Percentiles rank a stretch among this genome's conserved stretches.
Conservation (phyloP, 768 basidiomycete genomes). For the Xerocomus potaroensis region DNA sequence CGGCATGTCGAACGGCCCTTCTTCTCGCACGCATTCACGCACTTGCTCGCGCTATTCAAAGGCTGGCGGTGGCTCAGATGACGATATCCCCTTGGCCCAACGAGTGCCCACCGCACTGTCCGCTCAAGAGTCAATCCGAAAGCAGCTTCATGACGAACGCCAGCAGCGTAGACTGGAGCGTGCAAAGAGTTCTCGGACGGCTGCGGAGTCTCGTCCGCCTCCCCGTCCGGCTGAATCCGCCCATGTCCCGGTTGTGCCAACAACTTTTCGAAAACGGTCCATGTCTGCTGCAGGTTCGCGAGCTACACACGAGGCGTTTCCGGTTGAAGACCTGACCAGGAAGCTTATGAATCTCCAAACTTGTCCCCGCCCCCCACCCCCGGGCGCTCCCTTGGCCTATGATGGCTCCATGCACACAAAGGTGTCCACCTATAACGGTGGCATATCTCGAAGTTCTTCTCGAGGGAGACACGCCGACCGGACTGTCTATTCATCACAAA, state of each 20-base stretch:
- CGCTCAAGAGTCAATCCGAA: slow-evolving; percentile 77
- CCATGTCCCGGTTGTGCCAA: slow-evolving; percentile 34
- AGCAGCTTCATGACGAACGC: slow-evolving; percentile 65
- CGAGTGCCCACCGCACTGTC: slow-evolving; percentile 78
- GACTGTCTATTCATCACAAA: slow-evolving; percentile 16
- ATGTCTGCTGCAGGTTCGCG: slow-evolving; percentile 28
- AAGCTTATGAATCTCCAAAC: slow-evolving; percentile 53
- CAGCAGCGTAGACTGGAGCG: slow-evolving; percentile 53
- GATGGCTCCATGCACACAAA: slow-evolving; percentile 9
- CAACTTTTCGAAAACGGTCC: slow-evolving; percentile 35
- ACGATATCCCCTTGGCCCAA: slow-evolving; percentile 81
- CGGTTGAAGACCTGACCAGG: slow-evolving; percentile 54
- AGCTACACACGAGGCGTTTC: slow-evolving; percentile 40
- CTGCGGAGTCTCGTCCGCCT: slow-evolving; percentile 18
- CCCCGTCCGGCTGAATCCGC: slow-evolving; percentile 9
- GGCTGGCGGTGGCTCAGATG: slow-evolving; percentile 45
- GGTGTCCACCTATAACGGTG: slow-evolving; percentile 4
- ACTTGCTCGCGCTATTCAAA: slow-evolving; percentile 18
- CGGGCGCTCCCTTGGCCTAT: slow-evolving; percentile 5
- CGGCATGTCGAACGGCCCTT: slow-evolving; percentile 28
- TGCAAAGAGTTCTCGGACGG: slow-evolving; percentile 25
- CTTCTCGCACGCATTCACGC: slow-evolving; percentile 21
- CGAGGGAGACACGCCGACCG: slow-evolving; percentile 15
- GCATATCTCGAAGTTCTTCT: slow-evolving; percentile 22
- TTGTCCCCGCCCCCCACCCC: slow-evolving; percentile 13